phyloP scores from a whole-genome alignment of 116 monocot genomes.

The Iris pallida region DNA sequence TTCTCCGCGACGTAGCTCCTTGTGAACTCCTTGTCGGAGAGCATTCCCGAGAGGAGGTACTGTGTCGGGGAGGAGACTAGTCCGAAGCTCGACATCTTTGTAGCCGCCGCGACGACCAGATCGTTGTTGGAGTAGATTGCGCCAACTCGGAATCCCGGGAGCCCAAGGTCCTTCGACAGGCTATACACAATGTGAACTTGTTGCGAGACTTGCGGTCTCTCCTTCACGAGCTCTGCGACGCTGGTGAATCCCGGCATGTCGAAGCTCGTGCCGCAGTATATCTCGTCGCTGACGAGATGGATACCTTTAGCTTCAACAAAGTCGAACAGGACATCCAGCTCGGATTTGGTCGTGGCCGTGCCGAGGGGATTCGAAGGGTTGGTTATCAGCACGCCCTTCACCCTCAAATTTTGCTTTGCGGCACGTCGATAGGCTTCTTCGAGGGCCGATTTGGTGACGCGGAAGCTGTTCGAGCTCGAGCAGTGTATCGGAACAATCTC shows the following conservation, averaged over 20 bases:
- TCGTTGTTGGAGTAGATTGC: slow-evolving; percentile 66
- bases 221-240: slow-evolving; percentile 26
- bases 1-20: slow-evolving; percentile 50
- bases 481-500: slow-evolving; percentile 74
- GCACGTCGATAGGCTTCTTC: slow-evolving; percentile 41
- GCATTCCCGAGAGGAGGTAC: slow-evolving; percentile 56
- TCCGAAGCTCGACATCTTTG: slow-evolving; percentile 91
- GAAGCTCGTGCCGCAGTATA: slow-evolving; percentile 76
- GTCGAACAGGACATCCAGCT: slow-evolving; percentile 44
- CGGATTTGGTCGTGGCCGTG: slow-evolving; percentile 28
- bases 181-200: slow-evolving; percentile 77
- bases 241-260: slow-evolving; percentile 54
- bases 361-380: slow-evolving; percentile 92
- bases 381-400: slow-evolving; percentile 59
- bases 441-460: slow-evolving; percentile 41
- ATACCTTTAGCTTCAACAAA: slow-evolving; percentile 42
- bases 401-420: slow-evolving; percentile 21
- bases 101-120: slow-evolving; percentile 49
- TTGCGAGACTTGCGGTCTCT: slow-evolving; percentile 9
- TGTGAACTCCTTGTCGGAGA: slow-evolving; percentile 58
- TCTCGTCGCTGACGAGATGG: slow-evolving; percentile 82
- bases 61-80: slow-evolving; percentile 85
- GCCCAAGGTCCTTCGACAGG: slow-evolving; percentile 87
- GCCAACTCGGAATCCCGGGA: slow-evolving; percentile 85
- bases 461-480: slow-evolving; percentile 53